Evolutionary conservation across 2,329 filamentous ascomycete genomes (phyloP), one percentile per base, ranked within the genome.

Genomic region (Paraconiothyrium sp.): DNA sequence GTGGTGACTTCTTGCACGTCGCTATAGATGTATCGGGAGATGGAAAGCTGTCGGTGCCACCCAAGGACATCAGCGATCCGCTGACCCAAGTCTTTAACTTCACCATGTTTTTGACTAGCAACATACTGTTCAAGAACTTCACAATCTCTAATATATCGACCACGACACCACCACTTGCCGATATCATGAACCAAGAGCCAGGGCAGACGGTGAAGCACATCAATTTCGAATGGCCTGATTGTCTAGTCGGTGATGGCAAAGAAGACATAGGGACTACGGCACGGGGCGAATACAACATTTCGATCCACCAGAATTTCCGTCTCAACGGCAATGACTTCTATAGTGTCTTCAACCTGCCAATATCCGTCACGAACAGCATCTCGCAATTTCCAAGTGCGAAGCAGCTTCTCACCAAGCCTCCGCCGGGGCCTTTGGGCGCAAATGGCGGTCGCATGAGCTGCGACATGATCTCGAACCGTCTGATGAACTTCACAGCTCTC

Each of bases 141-240:
- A 92, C 89, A 34, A 85, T 91, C 62, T 86, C 86, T 4, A 90
- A 90, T 74, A 85, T 86, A 54, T 89, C 87, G 2, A 78, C 74
- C 1, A 69, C 70, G 11, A 76, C 71, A 56, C 85, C 84, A 8
- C 89, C 84, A 47, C 76, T 89, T 7, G 86, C 87, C 1, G 82
- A 89, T 54, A 88, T 92, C 58, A 85, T 92, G 80, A 74, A 78
- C 32, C 86, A 89, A 64, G 89, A 92, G 71, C 77, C 84, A 0
- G 85, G 85, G 3, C 90, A 88, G 71, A 92, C 90, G 0, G 90
- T 92, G 47, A 92, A 92, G 73, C 89, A 92, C 72, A 84, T 92
- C 63, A 89, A 89, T 71, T 92, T 90, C 88, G 80, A 85, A 22
- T 92, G 89, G 89, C 90, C 90, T 0, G 84, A 85, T 60, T 92